Evolutionary conservation across 768 basidiomycete genomes (phyloP).

Genomic region (Hericium alpestre): DNA sequence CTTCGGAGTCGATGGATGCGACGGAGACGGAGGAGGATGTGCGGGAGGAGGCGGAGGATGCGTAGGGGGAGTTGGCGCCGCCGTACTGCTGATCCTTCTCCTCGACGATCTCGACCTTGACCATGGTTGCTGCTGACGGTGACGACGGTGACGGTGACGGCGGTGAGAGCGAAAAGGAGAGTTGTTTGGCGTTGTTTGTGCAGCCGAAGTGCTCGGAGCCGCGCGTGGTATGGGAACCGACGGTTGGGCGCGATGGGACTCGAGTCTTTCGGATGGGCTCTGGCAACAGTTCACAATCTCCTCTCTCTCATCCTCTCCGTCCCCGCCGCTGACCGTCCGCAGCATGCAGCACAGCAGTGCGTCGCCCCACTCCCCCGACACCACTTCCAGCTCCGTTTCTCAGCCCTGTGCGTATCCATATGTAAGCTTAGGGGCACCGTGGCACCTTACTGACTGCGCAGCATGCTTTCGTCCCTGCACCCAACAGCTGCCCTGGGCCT

Average conservation of each 20-base stretch:
- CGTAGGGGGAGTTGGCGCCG: conserved; percentile 54
- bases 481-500: conserved; percentile 42
- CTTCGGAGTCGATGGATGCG: conserved; percentile 67
- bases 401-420: conserved; percentile 6
- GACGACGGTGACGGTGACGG: conserved; percentile 5
- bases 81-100: conserved; percentile 54
- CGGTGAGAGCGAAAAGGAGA: conserved; percentile 2
- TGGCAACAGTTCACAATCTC: background rate
- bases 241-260: too few species aligned
- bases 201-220: background rate
- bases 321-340: background rate
- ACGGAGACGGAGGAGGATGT: conserved; percentile 65
- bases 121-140: conserved; percentile 42
- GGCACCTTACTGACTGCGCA: conserved; percentile 14
- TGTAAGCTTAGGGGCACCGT: conserved; percentile 2
- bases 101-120: conserved; percentile 86
- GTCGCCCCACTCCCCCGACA: background rate
- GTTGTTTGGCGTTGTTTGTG: background rate
- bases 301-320: background rate
- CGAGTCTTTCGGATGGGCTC: too few species aligned
- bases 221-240: too few species aligned
- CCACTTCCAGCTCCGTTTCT: conserved; percentile 3
- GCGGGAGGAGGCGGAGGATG: conserved; percentile 63
- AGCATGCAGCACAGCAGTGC: background rate
- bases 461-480: conserved; percentile 19